phyloP scores from a whole-genome alignment of 441 rosid species.

The Bocquillonia castaneifolia region DNA sequence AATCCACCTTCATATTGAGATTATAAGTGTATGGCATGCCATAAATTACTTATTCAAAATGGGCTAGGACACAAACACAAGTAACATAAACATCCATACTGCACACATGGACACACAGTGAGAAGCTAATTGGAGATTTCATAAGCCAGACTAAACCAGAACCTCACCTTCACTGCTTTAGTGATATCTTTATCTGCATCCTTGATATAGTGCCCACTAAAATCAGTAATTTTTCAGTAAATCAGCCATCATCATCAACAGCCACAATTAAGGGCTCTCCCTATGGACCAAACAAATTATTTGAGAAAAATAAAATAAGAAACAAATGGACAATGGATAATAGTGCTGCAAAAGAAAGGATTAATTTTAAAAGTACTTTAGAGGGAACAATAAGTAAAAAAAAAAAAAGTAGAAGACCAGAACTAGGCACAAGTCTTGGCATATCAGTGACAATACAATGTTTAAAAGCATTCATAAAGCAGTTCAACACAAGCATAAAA shows the following conservation, averaged over 20 bases:
- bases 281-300: conserved; percentile 33
- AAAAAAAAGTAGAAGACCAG: not conserved
- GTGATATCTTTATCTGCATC: conserved; percentile 92
- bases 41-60: no score
- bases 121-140: not conserved
- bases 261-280: conserved; percentile 81
- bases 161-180: conserved; percentile 74
- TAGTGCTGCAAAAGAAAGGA: not conserved
- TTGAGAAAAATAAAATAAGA: not conserved
- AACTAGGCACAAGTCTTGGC: not conserved
- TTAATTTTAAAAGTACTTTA: not conserved
- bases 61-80: no score
- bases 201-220: conserved; percentile 74
- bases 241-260: conserved; percentile 95
- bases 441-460: not conserved
- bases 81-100: no score
- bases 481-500: not conserved
- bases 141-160: not conserved
- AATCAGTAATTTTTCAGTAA: conserved; percentile 72
- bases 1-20: no score
- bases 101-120: not conserved
- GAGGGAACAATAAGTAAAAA: not conserved
- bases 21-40: no score
- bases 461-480: not conserved
- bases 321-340: conserved; percentile 4